Percentiles rank a stretch among this genome's conserved stretches.
These are phyloP conservation scores for Arabis alpina DNA, from an alignment of 345 rosid species.

Conservation along the genomic window DNA sequence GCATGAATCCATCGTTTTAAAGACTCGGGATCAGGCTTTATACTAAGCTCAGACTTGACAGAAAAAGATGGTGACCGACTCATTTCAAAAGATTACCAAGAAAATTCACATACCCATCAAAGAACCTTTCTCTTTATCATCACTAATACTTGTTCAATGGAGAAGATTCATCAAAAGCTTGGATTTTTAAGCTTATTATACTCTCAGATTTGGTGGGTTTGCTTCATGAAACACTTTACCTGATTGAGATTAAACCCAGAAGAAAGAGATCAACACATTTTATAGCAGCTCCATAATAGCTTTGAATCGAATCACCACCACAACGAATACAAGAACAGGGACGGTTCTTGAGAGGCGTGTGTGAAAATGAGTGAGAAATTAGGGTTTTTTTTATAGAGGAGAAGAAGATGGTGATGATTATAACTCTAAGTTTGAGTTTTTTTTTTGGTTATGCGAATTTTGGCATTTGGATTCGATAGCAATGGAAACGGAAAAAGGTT, in stretches of 20 bases:
- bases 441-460: conserved; percentile 1
- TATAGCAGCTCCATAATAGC: conserved; percentile 22
- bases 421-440: conserved; percentile 20
- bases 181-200: not conserved
- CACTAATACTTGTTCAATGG: conserved; percentile 16
- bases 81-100: conserved; percentile 54
- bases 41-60: conserved; percentile 64
- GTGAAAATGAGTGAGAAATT: not conserved
- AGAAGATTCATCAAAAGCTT: conserved; percentile 27
- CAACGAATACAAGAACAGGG: conserved; percentile 21
- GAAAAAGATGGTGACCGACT: conserved; percentile 91
- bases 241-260: conserved; percentile 13
- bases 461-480: conserved; percentile 18
- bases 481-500: conserved; percentile 8
- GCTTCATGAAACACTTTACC: no score
- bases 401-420: conserved; percentile 8
- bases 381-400: conserved; percentile 6
- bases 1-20: conserved; percentile 81
- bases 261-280: conserved; percentile 1
- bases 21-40: conserved; percentile 68
- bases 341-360: conserved; percentile 7
- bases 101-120: conserved; percentile 43
- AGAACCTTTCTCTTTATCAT: conserved; percentile 29
- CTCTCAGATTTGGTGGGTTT: conserved; percentile 31
- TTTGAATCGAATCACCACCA: conserved; percentile 9